Evolutionary conservation across 2,329 filamentous ascomycete genomes (phyloP), one percentile per base, ranked within the genome.

Genomic region (Ophiostoma ulmi): DNA sequence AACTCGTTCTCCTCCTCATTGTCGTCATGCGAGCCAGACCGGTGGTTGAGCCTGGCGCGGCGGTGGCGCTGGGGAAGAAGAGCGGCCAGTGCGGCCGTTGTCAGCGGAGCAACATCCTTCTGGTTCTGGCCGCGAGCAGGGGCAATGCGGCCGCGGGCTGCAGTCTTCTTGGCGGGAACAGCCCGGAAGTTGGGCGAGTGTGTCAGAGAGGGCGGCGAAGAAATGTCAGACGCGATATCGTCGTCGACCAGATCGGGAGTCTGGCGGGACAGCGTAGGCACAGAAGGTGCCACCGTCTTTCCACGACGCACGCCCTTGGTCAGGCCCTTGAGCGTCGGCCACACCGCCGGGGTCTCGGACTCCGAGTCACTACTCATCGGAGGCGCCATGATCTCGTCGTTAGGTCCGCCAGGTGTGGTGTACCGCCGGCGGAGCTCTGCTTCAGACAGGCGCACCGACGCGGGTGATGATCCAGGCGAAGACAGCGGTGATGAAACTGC

Each of bases 191-290:
- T 89, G 41, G 88, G 88, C 0, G 88, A 90, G 75, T 90, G 87
- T 4, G 88, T 90, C 4, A 90, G 80, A 0, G 88, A 90, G 0
- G 88, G 88, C 0, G 87, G 88, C 2, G 87, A 90, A 1, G 88
- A 90, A 13, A 87, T 79, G 65, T 87, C 83, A 0, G 85, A 87
- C 20, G 81, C 74, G 22, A 61, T 70, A n/a, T 80, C 74, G 72
- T 81, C 78, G 64, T 81, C 81, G 26, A 80, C 77, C 8, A 76
- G 76, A 1, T 77, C 80, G 0, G 81, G 80, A 0, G 81, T 82
- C 70, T 76, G 78, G n/a, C 73, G 77, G 6, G 77, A 73, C 35
- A 73, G 80, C 80, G 52, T 79, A 76, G n/a, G 26, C 61, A 22
- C 22, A 10, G 61, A 31, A 35, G 75, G 75, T 65, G 70, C 31